Evolutionary conservation across 345 rosid species (phyloP).

Genomic region (Mallotus nudiflorus): DNA sequence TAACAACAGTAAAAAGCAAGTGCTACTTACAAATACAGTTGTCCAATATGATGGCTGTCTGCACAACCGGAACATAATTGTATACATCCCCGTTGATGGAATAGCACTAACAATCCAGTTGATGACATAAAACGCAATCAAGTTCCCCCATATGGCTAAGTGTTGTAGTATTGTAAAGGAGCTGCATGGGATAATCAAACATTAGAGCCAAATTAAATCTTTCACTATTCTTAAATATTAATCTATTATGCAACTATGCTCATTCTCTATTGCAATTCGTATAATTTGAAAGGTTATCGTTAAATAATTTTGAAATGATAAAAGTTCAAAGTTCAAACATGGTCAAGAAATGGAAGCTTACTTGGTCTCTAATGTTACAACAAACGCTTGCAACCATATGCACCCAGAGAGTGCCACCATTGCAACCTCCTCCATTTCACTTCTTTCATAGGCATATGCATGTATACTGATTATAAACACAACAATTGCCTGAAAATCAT

Average conservation of each 20-base stretch:
- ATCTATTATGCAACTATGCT: neutral
- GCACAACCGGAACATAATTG: constrained; percentile 92
- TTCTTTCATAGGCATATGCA: constrained; percentile 81
- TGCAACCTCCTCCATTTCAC: constrained; percentile 94
- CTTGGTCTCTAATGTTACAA: constrained; percentile 92
- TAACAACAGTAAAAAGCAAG: neutral
- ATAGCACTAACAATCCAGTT: constrained; percentile 84
- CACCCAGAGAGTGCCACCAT: constrained; percentile 98
- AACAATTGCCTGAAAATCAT: constrained; percentile 76
- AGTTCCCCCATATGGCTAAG: constrained; percentile 93
- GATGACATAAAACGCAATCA: constrained; percentile 68
- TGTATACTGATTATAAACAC: constrained; percentile 84
- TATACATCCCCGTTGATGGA: constrained; percentile 90
- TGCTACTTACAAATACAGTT: constrained; percentile 70
- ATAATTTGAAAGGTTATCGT: neutral
- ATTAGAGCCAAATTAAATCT: constrained; percentile 2
- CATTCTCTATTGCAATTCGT: neutral
- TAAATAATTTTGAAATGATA: neutral
- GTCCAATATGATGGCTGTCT: constrained; percentile 86
- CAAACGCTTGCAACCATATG: constrained; percentile 98
- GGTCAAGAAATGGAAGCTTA: constrained; percentile 34
- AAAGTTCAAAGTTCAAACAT: neutral
- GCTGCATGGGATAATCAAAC: constrained; percentile 49
- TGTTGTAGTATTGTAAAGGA: constrained; percentile 85
- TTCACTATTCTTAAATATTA: neutral